A percentile compares a stretch with the other conserved stretches of the same genome.
Evolutionary conservation across 805 yeast genomes (phyloP).

Genomic region (Starmerella lactis-condensi): DNA sequence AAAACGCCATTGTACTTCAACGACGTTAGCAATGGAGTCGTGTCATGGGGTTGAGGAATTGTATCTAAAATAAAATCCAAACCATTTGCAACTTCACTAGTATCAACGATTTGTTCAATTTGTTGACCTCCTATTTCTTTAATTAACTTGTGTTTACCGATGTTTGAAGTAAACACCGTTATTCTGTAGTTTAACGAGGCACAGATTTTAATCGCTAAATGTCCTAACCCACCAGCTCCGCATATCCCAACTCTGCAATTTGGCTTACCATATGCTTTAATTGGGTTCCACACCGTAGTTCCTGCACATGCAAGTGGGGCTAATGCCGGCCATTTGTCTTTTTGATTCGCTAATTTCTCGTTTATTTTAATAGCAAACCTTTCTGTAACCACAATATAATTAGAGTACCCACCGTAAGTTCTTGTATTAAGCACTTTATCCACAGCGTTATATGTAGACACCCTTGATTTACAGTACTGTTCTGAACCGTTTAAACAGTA

Average conservation of each 20-base stretch:
- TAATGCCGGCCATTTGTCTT: constrained; percentile 26
- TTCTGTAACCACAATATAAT: constrained; percentile 30
- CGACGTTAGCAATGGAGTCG: no score
- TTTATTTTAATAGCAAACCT: constrained; percentile 49
- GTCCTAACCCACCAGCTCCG: constrained; percentile 54
- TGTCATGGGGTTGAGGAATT: constrained; percentile 33
- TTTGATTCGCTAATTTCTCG: constrained; percentile 31
- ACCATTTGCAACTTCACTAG: constrained; percentile 27
- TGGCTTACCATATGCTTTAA: constrained; percentile 31
- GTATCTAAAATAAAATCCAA: constrained; percentile 39
- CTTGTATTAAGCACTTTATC: constrained; percentile 22
- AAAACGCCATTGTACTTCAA: no score
- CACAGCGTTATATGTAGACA: no score
- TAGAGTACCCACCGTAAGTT: constrained; percentile 37
- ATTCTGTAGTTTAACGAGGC: constrained; percentile 47
- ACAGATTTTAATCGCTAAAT: constrained; percentile 40
- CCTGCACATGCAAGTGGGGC: constrained; percentile 72
- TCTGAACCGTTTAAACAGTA: constrained; percentile 40
- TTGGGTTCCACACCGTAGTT: constrained; percentile 50
- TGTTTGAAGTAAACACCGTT: constrained; percentile 36
- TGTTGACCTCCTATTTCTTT: no score
- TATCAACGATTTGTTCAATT: constrained; percentile 39
- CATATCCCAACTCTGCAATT: constrained; percentile 41
- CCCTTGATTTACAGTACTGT: constrained; percentile 46
- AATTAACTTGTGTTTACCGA: constrained; percentile 32